Evolutionary conservation across 495 filamentous ascomycete species (phyloP).

Genomic region (Darksidea phi): DNA sequence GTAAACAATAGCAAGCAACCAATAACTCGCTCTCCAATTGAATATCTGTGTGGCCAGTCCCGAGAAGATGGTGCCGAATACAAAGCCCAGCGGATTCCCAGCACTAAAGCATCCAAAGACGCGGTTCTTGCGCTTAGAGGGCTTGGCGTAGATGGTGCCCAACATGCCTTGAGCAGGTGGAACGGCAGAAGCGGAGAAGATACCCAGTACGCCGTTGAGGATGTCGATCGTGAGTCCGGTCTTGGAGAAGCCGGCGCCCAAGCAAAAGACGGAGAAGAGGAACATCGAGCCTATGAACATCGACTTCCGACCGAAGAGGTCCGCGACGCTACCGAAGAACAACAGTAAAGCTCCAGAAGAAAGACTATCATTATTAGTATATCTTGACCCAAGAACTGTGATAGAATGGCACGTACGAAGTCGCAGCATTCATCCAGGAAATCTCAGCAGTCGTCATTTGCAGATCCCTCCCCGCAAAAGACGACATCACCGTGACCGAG

Average conservation of each 20-base stretch:
- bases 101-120: constrained; percentile 68
- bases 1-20: constrained; percentile 62
- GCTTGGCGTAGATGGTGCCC: constrained; percentile 61
- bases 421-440: constrained; percentile 65
- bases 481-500: constrained; percentile 60
- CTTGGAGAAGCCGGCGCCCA: constrained; percentile 62
- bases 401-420: constrained; percentile 48
- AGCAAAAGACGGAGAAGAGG: constrained; percentile 58
- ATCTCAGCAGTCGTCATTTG: constrained; percentile 67
- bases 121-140: constrained; percentile 63
- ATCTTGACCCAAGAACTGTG: not conserved
- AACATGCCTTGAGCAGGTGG: constrained; percentile 67
- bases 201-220: constrained; percentile 61
- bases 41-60: constrained; percentile 67
- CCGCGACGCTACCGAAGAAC: constrained; percentile 69
- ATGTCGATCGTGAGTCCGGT: constrained; percentile 64
- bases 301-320: constrained; percentile 68
- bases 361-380: constrained; percentile 47
- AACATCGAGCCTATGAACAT: constrained; percentile 68
- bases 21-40: constrained; percentile 67
- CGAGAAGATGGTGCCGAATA: constrained; percentile 63
- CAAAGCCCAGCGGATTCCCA: constrained; percentile 69
- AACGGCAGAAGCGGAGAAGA: constrained; percentile 62
- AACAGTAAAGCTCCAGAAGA: constrained; percentile 70
- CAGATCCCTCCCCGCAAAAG: constrained; percentile 60